A percentile compares a stretch with the other conserved stretches of the same genome.
These are phyloP conservation scores for Backusella tuberculispora DNA, from an alignment of 192 early-diverging fungal genomes.

Conservation along the genomic window DNA sequence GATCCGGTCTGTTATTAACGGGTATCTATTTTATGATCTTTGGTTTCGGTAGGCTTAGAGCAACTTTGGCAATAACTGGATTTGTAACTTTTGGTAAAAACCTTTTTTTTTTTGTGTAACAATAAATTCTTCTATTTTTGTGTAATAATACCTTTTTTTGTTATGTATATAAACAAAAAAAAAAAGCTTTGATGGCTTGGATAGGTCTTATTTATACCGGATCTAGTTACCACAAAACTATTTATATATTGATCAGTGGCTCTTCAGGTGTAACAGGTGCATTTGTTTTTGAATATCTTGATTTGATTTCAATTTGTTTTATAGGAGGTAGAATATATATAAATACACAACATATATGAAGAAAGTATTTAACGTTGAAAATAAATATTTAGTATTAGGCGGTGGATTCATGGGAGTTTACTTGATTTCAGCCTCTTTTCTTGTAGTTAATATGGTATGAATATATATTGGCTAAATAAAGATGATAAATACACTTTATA, in stretches of 20 bases:
- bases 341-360: neutral
- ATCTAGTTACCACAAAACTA: neutral
- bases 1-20: neutral
- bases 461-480: neutral
- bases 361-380: neutral
- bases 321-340: neutral
- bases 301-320: neutral
- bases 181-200: conserved; percentile 12
- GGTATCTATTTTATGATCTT: conserved; percentile 5
- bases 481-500: neutral
- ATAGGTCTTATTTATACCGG: neutral
- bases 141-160: too few relatives aligned
- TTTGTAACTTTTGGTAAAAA: neutral
- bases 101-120: neutral
- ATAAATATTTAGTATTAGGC: neutral
- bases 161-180: too few relatives aligned
- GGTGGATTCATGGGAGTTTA: neutral
- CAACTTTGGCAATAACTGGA: neutral
- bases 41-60: neutral
- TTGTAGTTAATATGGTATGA: neutral
- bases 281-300: neutral
- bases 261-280: neutral
- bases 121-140: too few relatives aligned
- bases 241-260: neutral
- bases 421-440: neutral